These are phyloP conservation scores for Penicillium atrosanguineum DNA, from an alignment of 495 filamentous ascomycete species.

Conservation along the genomic window DNA sequence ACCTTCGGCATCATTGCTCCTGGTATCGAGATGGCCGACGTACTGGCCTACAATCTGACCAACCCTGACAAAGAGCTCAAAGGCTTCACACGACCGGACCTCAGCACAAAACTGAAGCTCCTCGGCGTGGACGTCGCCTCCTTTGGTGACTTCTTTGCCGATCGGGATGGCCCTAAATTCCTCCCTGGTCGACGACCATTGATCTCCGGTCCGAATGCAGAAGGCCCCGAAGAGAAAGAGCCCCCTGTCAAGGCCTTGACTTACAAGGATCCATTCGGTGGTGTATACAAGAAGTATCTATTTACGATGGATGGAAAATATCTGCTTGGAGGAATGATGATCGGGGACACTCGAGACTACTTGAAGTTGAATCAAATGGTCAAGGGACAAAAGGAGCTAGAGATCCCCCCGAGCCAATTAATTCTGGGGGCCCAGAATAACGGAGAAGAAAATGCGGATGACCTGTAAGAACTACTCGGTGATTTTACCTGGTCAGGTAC, in stretches of 20 bases:
- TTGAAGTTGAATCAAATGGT: slow-evolving; percentile 94
- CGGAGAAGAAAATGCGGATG: slow-evolving; percentile 68
- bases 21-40: slow-evolving; percentile 94
- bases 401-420: slow-evolving; percentile 82
- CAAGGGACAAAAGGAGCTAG: slow-evolving; percentile 79
- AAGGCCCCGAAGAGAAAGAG: slow-evolving; percentile 32
- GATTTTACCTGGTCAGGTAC: neutral
- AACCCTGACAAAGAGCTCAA: slow-evolving; percentile 71
- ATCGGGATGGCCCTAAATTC: slow-evolving; percentile 79
- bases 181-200: slow-evolving; percentile 55
- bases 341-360: slow-evolving; percentile 93
- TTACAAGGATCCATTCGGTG: slow-evolving; percentile 89
- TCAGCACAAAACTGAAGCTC: slow-evolving; percentile 93
- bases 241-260: slow-evolving; percentile 78
- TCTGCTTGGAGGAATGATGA: slow-evolving; percentile 96
- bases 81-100: slow-evolving; percentile 78
- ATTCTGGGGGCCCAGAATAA: slow-evolving; percentile 79
- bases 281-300: slow-evolving; percentile 96
- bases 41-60: slow-evolving; percentile 91
- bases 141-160: slow-evolving; percentile 96
- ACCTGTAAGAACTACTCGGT: slow-evolving; percentile 50
- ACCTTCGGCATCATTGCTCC: slow-evolving; percentile 94
- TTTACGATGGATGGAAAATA: slow-evolving; percentile 93
- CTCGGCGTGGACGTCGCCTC: slow-evolving; percentile 92
- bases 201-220: slow-evolving; percentile 24